Evolutionary conservation across 2,329 filamentous ascomycete genomes (phyloP), one percentile per base, ranked within the genome.

Genomic region (Penicillium sp.): DNA sequence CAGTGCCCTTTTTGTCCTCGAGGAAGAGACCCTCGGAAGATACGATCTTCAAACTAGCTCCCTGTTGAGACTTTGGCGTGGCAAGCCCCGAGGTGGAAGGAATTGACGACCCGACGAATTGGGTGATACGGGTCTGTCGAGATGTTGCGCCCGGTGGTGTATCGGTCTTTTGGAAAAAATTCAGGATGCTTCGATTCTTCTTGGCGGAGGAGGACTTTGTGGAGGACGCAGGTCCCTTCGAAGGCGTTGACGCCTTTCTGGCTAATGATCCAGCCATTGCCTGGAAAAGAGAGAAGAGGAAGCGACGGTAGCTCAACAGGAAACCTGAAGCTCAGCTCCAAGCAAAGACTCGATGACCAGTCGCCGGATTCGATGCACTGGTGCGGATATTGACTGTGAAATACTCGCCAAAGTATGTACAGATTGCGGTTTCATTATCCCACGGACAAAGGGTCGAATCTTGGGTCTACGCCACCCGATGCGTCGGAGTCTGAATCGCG

Each of bases 101-200:
- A 52, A 38, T 62, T 49, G 54, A 51, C 4, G 51, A 48, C 12
- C 52, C 54, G 25, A 66, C 55, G 50, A 67, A 71, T 25, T 73
- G 67, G 3, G 74, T 66, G 47, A 87, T 85, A 8, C 86, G 75
- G 18, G 75, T 73, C 47, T 82, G 69, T 25, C 56, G 64, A 27
- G 61, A 64, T 5, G 54, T 64, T 72, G 52, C 84, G 76, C 48
- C 77, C 71, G 45, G 67, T 0, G 69, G 68, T 9, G 79, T 77
- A 35, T 81, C 77, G 0, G 80, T 75, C 61, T 88, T 89, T 60
- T 86, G 83, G 63, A 90, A 90, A 66, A 88, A 90, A 53, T 70
- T 88, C 11, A 88, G 69, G 29, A 89, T 88, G 53, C 83, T 88
- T 5, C 76, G 74, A 58, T 87, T 88, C 34, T 54, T 53, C 47